Conservation (phyloP, 225 moss, liverwort and hornwort species). For the Ulota crispa region DNA sequence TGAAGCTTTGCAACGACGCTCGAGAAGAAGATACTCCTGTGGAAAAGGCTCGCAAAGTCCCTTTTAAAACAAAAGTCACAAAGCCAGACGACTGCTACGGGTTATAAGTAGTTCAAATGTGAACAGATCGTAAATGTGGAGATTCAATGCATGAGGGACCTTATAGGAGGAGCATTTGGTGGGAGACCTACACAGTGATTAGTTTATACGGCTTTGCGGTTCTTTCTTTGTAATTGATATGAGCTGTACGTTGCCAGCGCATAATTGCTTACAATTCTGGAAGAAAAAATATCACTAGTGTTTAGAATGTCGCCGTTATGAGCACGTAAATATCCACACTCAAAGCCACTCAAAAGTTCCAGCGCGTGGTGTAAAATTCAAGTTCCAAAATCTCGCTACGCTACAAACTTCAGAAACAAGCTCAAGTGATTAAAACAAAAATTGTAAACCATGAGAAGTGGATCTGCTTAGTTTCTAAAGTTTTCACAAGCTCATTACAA, state of each 20-base stretch:
- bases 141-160: not conserved
- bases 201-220: not conserved
- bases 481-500: not conserved
- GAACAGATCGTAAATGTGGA: not conserved
- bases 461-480: not conserved
- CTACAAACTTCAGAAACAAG: not conserved
- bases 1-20: slow-evolving; percentile 22
- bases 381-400: not conserved
- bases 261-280: too few species aligned
- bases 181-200: not conserved
- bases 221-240: not conserved
- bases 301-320: not conserved
- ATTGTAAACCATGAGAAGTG: not conserved
- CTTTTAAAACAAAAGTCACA: not conserved
- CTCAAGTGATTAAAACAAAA: not conserved
- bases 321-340: not conserved
- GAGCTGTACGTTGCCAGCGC: not conserved
- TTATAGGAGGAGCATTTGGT: not conserved
- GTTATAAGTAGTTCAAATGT: not conserved
- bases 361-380: not conserved
- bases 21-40: not conserved
- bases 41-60: not conserved
- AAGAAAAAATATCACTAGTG: not conserved
- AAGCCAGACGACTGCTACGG: slow-evolving; percentile 30
- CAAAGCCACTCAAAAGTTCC: not conserved